Conservation (phyloP, 352 stramenopile genomes). For the Phytophthora nicotianae region DNA sequence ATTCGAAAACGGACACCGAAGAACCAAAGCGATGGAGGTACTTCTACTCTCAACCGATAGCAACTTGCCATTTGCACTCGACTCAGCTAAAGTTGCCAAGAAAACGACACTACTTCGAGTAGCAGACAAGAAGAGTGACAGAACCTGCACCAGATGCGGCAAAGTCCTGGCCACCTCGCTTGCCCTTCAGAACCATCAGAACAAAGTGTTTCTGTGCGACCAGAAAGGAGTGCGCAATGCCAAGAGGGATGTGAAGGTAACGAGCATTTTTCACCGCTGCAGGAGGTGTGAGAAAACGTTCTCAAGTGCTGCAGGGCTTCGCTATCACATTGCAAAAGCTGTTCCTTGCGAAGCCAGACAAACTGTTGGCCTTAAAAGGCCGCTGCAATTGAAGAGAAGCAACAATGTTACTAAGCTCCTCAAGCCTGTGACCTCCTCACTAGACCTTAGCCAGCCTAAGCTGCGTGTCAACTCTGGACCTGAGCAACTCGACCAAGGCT, state of each 20-base stretch:
- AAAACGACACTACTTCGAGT: neutral
- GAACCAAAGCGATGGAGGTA: slow-evolving; percentile 14
- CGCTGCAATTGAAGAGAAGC: neutral
- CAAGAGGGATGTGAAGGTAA: slow-evolving; percentile 3
- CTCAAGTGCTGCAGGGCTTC: slow-evolving; percentile 5
- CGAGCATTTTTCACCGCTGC: slow-evolving; percentile 1
- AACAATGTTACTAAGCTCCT: neutral
- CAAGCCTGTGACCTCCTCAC: neutral
- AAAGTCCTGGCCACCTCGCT: slow-evolving; percentile 14
- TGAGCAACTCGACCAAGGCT: slow-evolving; percentile 5
- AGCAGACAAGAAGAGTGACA: neutral
- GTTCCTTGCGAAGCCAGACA: neutral
- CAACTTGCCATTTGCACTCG: neutral
- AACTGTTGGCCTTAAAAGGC: neutral
- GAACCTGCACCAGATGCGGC: slow-evolving; percentile 15
- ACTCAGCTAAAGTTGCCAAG: neutral
- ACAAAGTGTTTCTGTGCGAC: slow-evolving; percentile 16
- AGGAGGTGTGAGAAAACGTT: slow-evolving; percentile 10
- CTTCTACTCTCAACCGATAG: slow-evolving; percentile 3
- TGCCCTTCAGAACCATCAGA: slow-evolving; percentile 10
- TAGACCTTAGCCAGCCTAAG: slow-evolving; percentile 3
- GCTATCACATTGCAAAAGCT: slow-evolving; percentile 5
- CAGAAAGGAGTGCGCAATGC: slow-evolving; percentile 11
- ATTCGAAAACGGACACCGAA: slow-evolving; percentile 12
- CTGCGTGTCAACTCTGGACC: neutral